phyloP scores from a whole-genome alignment of 2,329 filamentous ascomycete species.

The Trichophyton rubrum region DNA sequence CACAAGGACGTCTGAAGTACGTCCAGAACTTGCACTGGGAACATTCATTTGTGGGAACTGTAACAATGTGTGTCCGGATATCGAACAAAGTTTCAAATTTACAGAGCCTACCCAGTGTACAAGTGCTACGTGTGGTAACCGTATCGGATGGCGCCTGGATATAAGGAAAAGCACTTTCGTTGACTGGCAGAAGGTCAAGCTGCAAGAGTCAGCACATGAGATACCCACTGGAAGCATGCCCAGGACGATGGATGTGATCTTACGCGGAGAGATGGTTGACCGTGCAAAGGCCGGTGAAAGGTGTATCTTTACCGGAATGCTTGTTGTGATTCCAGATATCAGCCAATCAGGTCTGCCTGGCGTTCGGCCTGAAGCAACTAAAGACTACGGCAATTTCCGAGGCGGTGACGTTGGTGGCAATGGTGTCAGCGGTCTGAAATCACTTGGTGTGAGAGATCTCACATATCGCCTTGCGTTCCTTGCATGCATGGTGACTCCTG shows the following conservation, averaged over 20 bases:
- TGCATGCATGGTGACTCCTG: constrained; percentile 88
- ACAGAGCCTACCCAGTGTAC: constrained; percentile 95
- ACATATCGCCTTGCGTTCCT: constrained; percentile 96
- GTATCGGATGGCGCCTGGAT: constrained; percentile 88
- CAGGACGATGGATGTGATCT: constrained; percentile 89
- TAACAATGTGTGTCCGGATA: constrained; percentile 69
- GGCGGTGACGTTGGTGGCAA: constrained; percentile 69
- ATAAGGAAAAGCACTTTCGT: constrained; percentile 95
- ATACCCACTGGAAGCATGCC: constrained; percentile 99
- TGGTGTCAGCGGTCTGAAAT: constrained; percentile 78
- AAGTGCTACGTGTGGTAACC: constrained; percentile 75
- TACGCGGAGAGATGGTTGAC: constrained; percentile 94
- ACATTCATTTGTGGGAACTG: constrained; percentile 89
- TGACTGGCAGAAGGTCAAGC: constrained; percentile 97
- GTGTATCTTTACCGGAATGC: constrained; percentile 89
- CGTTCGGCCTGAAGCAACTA: constrained; percentile 64
- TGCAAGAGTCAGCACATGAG: constrained; percentile 96
- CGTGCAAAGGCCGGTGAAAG: constrained; percentile 95
- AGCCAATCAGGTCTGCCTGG: constrained; percentile 88
- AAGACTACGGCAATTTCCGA: constrained; percentile 66
- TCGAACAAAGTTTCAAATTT: constrained; percentile 96
- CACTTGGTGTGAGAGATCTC: constrained; percentile 84
- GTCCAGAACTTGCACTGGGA: constrained; percentile 80
- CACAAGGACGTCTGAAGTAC: constrained; percentile 90
- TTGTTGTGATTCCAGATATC: constrained; percentile 95